Evolutionary conservation across 2,329 filamentous ascomycete species (phyloP).

Genomic region (Botrytis fabae): DNA sequence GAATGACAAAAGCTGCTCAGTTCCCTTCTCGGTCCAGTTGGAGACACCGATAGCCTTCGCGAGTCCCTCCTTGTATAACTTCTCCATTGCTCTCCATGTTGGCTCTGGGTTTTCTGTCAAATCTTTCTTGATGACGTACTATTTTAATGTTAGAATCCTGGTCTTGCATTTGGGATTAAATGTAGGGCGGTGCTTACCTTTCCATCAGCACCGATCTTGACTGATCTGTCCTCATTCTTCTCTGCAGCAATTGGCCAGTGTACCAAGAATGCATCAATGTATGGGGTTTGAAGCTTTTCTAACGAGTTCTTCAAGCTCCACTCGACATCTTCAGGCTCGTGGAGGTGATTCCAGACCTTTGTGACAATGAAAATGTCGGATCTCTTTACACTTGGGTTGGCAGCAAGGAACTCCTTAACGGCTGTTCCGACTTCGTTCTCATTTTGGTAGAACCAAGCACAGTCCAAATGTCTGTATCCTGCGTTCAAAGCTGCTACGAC

Average conservation of each 20-base stretch:
- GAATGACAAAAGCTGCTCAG: constrained; percentile 52
- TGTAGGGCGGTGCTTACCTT: constrained; percentile 43
- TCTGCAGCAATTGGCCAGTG: constrained; percentile 81
- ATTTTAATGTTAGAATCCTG: constrained; percentile 24
- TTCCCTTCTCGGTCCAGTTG: constrained; percentile 57
- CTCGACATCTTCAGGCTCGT: constrained; percentile 57
- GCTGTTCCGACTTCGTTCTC: constrained; percentile 82
- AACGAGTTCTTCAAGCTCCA: constrained; percentile 71
- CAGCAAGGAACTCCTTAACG: constrained; percentile 67
- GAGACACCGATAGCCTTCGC: constrained; percentile 59
- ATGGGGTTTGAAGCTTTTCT: constrained; percentile 70
- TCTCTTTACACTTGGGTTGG: constrained; percentile 58
- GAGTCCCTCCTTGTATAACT: constrained; percentile 59
- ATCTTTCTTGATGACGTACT: constrained; percentile 63
- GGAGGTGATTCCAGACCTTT: constrained; percentile 58
- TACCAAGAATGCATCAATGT: constrained; percentile 78
- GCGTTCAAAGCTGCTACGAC: constrained; percentile 62
- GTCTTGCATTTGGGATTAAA: not conserved
- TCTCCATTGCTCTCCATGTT: constrained; percentile 75
- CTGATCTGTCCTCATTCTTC: constrained; percentile 68
- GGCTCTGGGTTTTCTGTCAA: constrained; percentile 66
- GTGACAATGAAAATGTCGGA: constrained; percentile 37
- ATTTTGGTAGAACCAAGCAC: constrained; percentile 76
- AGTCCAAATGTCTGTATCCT: constrained; percentile 68
- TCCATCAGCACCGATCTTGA: constrained; percentile 51